Evolutionary conservation across 108 stramenopile species (phyloP), one percentile per base, ranked within the genome.

Genomic region (Stephanodiscus triporus): DNA sequence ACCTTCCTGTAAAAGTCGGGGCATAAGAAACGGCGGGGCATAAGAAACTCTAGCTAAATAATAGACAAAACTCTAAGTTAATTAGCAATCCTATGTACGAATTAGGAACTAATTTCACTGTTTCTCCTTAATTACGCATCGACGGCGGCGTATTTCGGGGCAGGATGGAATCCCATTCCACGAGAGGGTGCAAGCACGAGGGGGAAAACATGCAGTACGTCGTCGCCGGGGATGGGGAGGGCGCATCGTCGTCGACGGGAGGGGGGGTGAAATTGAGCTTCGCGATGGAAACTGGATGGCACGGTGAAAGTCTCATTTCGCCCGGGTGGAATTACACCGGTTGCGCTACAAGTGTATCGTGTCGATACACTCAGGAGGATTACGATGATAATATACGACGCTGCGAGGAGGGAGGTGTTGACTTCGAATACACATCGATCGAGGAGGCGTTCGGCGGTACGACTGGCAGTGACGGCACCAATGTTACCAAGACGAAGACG

Each of bases 151-250:
- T 75, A 1, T 75, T 59, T 29, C 66, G 53, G 66, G 74, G 74
- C 9, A 66, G 66, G 30, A 75, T 75, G 74, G 74, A 75, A 47
- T 50, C 66, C 11, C 65, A 57, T n/a, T 75, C 56, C 55, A 55
- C 56, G 19, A 38, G 62, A 13, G 45, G 4, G 9, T 54, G 53
- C 53, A 54, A 54, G 26, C 0, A 54, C 27, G 53, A 54, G 53
- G 53, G 53, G 53, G 53, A 54, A 23, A 24, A 54, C 27, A 54
- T 54, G 53, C 8, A 13, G 26, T 54, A 54, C 53, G 26, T 20
- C 19, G 37, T 23, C 30, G 38, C 27, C 34, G 27, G 42, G 42
- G 58, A 36, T 48, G 51, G 62, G 32, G 55, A 27, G 70, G 70
- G 26, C n/a, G n/a, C n/a, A n/a, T n/a, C n/a, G n/a, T n/a, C n/a